A percentile compares a stretch with the other conserved stretches of the same genome.
phyloP scores from a whole-genome alignment of 768 basidiomycete species.

The Macrolepiota dolichaula region DNA sequence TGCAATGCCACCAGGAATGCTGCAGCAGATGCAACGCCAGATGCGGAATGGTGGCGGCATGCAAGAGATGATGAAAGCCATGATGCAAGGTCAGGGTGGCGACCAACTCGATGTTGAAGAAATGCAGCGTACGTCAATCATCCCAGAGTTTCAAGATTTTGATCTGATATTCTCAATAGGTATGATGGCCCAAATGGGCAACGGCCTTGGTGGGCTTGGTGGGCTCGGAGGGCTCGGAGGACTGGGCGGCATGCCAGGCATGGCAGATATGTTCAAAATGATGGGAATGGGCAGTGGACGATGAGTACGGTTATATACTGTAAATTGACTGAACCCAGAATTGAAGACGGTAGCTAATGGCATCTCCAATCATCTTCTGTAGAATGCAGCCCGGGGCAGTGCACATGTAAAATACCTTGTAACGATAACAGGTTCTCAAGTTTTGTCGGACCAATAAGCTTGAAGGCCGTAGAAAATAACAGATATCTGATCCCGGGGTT shows the following conservation, averaged over 20 bases:
- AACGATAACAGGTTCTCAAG: background rate
- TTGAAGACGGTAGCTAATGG: background rate
- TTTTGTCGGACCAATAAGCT: background rate
- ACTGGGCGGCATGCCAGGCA: slow-evolving; percentile 52
- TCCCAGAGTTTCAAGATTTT: background rate
- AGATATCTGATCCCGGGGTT: slow-evolving; percentile 10
- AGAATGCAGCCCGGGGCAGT: background rate
- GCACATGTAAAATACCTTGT: background rate
- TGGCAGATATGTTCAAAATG: slow-evolving; percentile 84
- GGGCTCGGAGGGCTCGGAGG: slow-evolving; percentile 58
- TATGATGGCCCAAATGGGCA: slow-evolving; percentile 88
- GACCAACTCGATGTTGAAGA: slow-evolving; percentile 92
- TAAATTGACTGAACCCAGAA: background rate
- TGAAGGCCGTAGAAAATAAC: background rate
- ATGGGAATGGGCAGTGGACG: slow-evolving; percentile 70
- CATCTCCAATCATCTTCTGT: background rate
- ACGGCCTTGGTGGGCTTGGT: slow-evolving; percentile 59
- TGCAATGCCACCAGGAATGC: slow-evolving; percentile 91
- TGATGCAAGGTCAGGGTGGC: slow-evolving; percentile 94
- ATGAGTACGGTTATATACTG: slow-evolving; percentile 13
- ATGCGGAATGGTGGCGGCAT: slow-evolving; percentile 81
- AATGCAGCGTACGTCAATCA: slow-evolving; percentile 70
- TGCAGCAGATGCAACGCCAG: slow-evolving; percentile 89
- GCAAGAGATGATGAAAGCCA: slow-evolving; percentile 97
- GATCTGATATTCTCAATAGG: slow-evolving; percentile 36